Conservation (phyloP, 352 stramenopile genomes). For the Phytopythium ostracodes region DNA sequence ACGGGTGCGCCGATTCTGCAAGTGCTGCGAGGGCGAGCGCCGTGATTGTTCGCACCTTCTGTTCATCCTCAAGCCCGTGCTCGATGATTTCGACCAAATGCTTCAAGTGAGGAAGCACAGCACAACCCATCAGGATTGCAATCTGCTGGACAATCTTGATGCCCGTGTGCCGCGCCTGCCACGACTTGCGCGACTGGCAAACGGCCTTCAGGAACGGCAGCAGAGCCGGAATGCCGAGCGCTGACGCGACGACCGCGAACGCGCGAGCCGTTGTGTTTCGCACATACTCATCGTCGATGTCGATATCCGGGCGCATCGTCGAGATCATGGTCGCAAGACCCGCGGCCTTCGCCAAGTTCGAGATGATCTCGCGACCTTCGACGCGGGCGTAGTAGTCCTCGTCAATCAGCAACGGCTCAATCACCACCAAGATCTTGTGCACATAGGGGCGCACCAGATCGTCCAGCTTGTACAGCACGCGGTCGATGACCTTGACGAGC, state of each 20-base stretch:
- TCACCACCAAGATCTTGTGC: constrained; percentile 99
- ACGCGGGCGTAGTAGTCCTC: constrained; percentile 99
- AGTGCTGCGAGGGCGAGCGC: constrained; percentile 96
- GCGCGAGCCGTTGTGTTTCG: constrained; percentile 97
- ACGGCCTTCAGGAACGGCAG: constrained; percentile 99
- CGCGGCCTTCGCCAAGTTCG: constrained; percentile 98
- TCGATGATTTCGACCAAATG: constrained; percentile 98
- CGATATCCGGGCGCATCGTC: constrained; percentile 99
- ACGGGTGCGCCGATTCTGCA: constrained; percentile 97
- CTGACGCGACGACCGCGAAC: constrained; percentile 99
- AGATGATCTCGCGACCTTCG: constrained; percentile 99
- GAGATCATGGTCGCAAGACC: constrained; percentile 99
- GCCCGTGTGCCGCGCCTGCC: constrained; percentile 98
- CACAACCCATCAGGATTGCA: constrained; percentile 97
- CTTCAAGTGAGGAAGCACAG: constrained; percentile 96
- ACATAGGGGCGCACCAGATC: constrained; percentile 98
- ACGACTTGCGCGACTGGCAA: constrained; percentile 97
- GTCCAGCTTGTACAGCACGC: constrained; percentile 98
- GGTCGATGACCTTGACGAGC: constrained; percentile 99
- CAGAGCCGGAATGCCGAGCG: constrained; percentile 95
- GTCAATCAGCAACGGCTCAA: constrained; percentile 99
- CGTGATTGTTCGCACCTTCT: constrained; percentile 98
- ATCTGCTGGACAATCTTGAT: constrained; percentile 99
- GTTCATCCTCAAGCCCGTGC: constrained; percentile 96
- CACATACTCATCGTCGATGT: constrained; percentile 98